A percentile compares a stretch with the other conserved stretches of the same genome.
phyloP scores from a whole-genome alignment of 257 asterid species.

The Ophiorrhiza pumila region DNA sequence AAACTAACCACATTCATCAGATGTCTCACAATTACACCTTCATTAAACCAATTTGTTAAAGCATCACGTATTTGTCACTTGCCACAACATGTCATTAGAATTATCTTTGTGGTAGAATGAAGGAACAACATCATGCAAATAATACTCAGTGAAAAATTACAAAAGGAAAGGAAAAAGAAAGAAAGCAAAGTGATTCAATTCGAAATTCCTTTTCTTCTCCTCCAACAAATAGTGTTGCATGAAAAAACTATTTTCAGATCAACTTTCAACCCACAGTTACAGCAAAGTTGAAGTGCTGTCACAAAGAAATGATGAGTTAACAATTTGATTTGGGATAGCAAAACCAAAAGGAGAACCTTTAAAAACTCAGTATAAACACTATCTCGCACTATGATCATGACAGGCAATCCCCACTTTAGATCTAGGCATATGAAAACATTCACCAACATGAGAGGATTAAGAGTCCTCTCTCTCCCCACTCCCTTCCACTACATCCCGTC shows the following conservation, averaged over 20 bases:
- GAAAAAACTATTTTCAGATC: too few species aligned
- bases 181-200: background rate
- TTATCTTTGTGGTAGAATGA: background rate
- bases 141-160: background rate
- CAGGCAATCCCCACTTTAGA: too few species aligned
- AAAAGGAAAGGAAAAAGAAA: background rate
- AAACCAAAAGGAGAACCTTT: background rate
- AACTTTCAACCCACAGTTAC: too few species aligned
- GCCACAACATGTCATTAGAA: background rate
- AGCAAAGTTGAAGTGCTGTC: background rate
- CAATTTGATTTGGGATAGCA: background rate
- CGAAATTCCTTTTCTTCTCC: background rate
- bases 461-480: too few species aligned
- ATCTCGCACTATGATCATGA: background rate
- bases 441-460: too few species aligned
- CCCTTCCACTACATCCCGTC: too few species aligned
- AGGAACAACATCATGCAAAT: background rate
- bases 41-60: background rate
- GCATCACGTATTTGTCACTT: background rate
- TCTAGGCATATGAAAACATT: too few species aligned
- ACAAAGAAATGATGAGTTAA: background rate
- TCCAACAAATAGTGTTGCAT: too few species aligned
- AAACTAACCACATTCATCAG: background rate
- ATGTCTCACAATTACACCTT: background rate
- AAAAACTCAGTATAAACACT: background rate